Base-by-base conservation (phyloP, 2,329 filamentous ascomycete species). In the Rhinocladiella similis region DNA sequence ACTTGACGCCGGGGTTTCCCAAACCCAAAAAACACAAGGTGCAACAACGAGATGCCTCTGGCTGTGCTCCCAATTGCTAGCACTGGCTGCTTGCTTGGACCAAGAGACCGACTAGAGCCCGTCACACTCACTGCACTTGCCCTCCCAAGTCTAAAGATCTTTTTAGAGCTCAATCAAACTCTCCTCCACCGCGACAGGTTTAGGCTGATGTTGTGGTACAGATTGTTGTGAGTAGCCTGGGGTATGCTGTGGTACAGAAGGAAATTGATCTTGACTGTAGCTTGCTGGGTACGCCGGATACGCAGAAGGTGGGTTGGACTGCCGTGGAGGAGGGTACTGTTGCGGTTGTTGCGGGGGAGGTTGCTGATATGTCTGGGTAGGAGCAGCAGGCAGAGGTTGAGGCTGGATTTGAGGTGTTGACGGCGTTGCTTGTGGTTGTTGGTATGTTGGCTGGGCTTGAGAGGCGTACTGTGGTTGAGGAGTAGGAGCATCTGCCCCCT, bases 91-190 rank as follows among this genome's bases (percentile, higher is more conserved):
- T n/a, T n/a, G n/a, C n/a, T n/a, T n/a, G n/a, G n/a, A n/a, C n/a
- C n/a, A n/a, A n/a, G 25, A 27, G 3, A 27, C 25, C 25, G 25
- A 27, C 25, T 7, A 27, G 7, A 27, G 25, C 25, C n/a, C n/a
- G n/a, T n/a, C n/a, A n/a, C n/a, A n/a, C n/a, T n/a, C n/a, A n/a
- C n/a, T n/a, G n/a, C n/a, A n/a, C n/a, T n/a, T n/a, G n/a, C n/a
- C n/a, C n/a, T n/a, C n/a, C n/a, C n/a, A n/a, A n/a, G n/a, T 33
- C 5, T 12, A 33, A 33, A 33, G 29, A 4, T 33, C 29, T 33
- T 33, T 12, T 12, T 72, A 92, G 60, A 93, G 78, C 71, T 94
- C 90, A 72, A 94, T 94, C 67, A 94, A 73, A 56, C 85, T 88
- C 72, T 93, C 90, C 72, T 93, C 89, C 46, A 88, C 80, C 1